Base-by-base conservation (phyloP, 768 basidiomycete species). In the Nevesoporus exiguus region DNA sequence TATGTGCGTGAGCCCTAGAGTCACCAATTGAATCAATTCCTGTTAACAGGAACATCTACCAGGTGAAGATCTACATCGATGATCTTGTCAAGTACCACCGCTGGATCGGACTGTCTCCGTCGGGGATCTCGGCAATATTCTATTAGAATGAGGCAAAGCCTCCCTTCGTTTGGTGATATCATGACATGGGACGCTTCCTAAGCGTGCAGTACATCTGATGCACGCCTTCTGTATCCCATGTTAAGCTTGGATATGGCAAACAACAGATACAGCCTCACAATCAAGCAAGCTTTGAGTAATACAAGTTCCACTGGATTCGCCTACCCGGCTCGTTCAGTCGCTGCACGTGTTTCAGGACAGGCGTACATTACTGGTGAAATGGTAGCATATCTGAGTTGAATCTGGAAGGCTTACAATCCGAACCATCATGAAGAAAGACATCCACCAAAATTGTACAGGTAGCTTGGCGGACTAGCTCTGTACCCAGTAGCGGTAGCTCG, bases 241-340 rank as follows among this genome's bases (percentile, higher is more conserved):
- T 43, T 65, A 50, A 57, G 25, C 43, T 27, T 50, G 53, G 52
- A 21, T n/a, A 9, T 47, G 75, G 85, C 74, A 27, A 87, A 88
- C 62, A 70, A 73, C 53, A 77, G 80, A 27, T 87, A 78, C 58
- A 83, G 86, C 61, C 64, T 76, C 15, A 80, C 77, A 7, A 80
- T 86, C 55, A 87, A 88, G 70, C 77, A 78, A 54, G 76, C 80
- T 25, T 73, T 87, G 34, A 67, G 70, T 14, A 79, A 80, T 14
- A 81, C 84, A 33, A 84, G 85, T 44, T 83, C 84, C n/a, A 82
- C 81, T 17, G 84, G 85, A 8, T 88, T 87, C 67, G 80, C 79
- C 3, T 86, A 76, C 68, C 83, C 84, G 15, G 58, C 79, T 47
- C 88, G 84, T 64, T 75, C 78, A 37, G 81, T 84, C 10, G 73